phyloP scores from a whole-genome alignment of 2,329 filamentous ascomycete genomes.

The Botrytis byssoidea region DNA sequence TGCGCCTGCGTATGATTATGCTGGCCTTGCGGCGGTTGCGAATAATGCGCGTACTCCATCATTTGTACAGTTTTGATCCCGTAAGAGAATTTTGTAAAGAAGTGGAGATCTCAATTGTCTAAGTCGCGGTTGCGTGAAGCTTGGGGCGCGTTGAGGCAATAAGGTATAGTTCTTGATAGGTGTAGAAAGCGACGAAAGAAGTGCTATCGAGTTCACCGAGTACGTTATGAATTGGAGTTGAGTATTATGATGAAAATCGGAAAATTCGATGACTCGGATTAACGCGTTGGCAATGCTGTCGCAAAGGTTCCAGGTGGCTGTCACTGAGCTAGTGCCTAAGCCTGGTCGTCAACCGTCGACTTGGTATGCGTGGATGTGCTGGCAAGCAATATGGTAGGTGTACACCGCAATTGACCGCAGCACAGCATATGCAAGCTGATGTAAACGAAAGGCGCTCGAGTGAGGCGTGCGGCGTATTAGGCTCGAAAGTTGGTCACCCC shows the following conservation, averaged over 20 bases:
- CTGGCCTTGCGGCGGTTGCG: slow-evolving; percentile 58
- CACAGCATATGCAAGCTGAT: slow-evolving; percentile 61
- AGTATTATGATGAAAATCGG: slow-evolving; percentile 19
- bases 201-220: slow-evolving; percentile 22
- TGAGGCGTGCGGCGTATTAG: slow-evolving; percentile 41
- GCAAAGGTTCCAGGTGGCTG: slow-evolving; percentile 31
- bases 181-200: slow-evolving; percentile 18
- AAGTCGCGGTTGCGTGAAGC: slow-evolving; percentile 16
- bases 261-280: slow-evolving; percentile 22
- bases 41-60: slow-evolving; percentile 77
- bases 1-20: slow-evolving; percentile 59
- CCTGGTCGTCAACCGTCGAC: slow-evolving; percentile 43
- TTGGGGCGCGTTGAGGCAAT: slow-evolving; percentile 19
- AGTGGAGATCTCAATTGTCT: slow-evolving; percentile 21
- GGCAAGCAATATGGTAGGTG: slow-evolving; percentile 51
- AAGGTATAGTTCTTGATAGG: slow-evolving; percentile 24
- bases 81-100: slow-evolving; percentile 23
- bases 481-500: slow-evolving; percentile 32
- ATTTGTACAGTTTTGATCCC: slow-evolving; percentile 44
- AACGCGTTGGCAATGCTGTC: slow-evolving; percentile 29
- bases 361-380: slow-evolving; percentile 61
- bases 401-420: slow-evolving; percentile 53
- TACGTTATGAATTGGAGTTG: slow-evolving; percentile 21
- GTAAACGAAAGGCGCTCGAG: slow-evolving; percentile 42
- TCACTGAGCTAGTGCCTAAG: slow-evolving; percentile 33